These are phyloP conservation scores for Sporothrix brasiliensis DNA, from an alignment of 2,329 filamentous ascomycete species.

Conservation along the genomic window DNA sequence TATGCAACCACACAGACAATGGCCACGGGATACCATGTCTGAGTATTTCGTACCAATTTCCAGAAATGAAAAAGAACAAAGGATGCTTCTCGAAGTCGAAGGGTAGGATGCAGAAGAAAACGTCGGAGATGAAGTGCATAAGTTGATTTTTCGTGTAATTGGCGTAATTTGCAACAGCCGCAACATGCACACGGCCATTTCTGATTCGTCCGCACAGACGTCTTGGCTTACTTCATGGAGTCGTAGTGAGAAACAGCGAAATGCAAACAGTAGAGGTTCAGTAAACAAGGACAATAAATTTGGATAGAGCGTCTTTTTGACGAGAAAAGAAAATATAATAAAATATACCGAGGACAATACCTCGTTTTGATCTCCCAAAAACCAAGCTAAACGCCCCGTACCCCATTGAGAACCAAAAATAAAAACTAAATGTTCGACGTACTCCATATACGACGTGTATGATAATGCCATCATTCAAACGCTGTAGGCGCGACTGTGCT, in stretches of 20 bases:
- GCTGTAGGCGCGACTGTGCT: not conserved
- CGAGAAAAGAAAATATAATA: too few relatives aligned
- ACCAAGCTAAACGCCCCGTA: not conserved
- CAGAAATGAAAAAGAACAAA: not conserved
- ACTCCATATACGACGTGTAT: too few relatives aligned
- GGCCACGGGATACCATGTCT: not conserved
- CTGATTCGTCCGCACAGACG: constrained; percentile 8
- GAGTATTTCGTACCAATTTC: constrained; percentile 9
- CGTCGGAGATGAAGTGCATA: constrained; percentile 25
- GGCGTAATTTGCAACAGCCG: constrained; percentile 20
- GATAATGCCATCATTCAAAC: not conserved
- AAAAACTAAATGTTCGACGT: not conserved
- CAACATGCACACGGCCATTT: not conserved
- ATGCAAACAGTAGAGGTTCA: too few relatives aligned
- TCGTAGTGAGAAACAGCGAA: not conserved
- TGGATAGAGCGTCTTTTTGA: too few relatives aligned
- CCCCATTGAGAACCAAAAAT: not conserved
- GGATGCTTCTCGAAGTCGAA: constrained; percentile 1
- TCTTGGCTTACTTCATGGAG: not conserved
- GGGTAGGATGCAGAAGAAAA: not conserved
- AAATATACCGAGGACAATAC: not conserved
- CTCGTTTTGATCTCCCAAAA: too few relatives aligned
- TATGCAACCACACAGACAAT: constrained; percentile 22
- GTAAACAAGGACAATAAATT: too few relatives aligned
- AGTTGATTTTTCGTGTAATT: constrained; percentile 3